These are phyloP conservation scores for Fusarium sp. DNA, from an alignment of 2,329 filamentous ascomycete species.

Conservation along the genomic window DNA sequence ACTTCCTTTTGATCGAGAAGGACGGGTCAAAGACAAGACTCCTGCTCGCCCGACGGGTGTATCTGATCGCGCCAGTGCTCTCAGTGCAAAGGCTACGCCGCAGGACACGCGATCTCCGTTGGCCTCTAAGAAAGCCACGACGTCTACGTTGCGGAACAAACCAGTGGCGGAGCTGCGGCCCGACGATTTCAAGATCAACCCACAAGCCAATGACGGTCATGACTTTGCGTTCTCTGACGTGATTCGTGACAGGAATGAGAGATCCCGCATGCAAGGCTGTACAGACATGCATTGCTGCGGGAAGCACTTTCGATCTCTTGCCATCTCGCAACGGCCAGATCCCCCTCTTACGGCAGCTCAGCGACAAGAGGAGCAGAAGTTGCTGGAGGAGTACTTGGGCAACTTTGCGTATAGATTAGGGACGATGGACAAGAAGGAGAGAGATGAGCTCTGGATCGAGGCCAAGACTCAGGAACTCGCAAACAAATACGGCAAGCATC, in stretches of 20 bases:
- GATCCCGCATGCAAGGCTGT: slow-evolving; percentile 80
- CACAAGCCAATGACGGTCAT: slow-evolving; percentile 75
- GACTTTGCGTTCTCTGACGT: slow-evolving; percentile 81
- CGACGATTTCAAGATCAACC: slow-evolving; percentile 87
- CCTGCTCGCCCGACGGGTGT: slow-evolving; percentile 20
- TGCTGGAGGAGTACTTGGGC: slow-evolving; percentile 70
- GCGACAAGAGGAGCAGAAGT: slow-evolving; percentile 57
- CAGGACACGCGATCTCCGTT: slow-evolving; percentile 28
- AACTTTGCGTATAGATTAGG: slow-evolving; percentile 70
- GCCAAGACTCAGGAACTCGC: slow-evolving; percentile 81
- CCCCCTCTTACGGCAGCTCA: slow-evolving; percentile 51
- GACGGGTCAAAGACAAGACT: slow-evolving; percentile 21
- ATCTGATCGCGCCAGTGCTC: slow-evolving; percentile 5
- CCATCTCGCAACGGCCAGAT: slow-evolving; percentile 61
- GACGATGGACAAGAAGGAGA: slow-evolving; percentile 69
- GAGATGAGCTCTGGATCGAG: slow-evolving; percentile 76
- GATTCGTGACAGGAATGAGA: slow-evolving; percentile 76
- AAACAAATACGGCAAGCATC: slow-evolving; percentile 81
- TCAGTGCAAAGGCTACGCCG: slow-evolving; percentile 17
- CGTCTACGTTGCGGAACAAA: slow-evolving; percentile 65
- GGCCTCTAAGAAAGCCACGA: slow-evolving; percentile 38
- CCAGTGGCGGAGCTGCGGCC: slow-evolving; percentile 69
- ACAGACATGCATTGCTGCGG: slow-evolving; percentile 82
- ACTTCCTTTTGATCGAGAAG: slow-evolving; percentile 51
- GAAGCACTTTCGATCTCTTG: slow-evolving; percentile 75